Evolutionary conservation across 257 asterid genomes (phyloP).

Genomic region (Nicotiana tabacum): DNA sequence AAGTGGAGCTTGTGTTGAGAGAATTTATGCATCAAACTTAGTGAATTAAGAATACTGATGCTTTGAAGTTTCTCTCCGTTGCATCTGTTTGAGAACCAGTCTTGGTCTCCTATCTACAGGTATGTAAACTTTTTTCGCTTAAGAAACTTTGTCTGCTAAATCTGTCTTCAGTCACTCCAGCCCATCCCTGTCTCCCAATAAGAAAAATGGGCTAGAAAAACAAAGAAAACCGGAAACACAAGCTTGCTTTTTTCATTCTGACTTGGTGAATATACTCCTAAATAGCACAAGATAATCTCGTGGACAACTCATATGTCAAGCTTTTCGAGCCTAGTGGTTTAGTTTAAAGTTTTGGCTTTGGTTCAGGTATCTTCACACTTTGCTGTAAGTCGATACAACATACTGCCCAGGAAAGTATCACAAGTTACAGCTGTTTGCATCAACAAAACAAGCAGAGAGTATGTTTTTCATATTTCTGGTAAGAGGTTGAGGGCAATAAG

Average conservation of each 20-base stretch:
- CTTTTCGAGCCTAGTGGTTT: background rate
- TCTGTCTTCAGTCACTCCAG: background rate
- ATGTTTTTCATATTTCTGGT: background rate
- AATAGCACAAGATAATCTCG: background rate
- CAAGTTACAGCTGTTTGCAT: background rate
- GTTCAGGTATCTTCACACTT: background rate
- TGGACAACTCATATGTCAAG: background rate
- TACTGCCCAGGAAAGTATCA: background rate
- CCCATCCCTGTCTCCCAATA: background rate
- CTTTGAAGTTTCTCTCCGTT: background rate
- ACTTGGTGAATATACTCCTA: background rate
- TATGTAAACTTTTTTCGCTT: background rate
- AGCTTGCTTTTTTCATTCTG: background rate
- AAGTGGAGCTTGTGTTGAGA: constrained; percentile 61
- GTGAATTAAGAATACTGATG: constrained; percentile 9
- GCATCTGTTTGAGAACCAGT: background rate
- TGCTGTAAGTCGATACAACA: background rate
- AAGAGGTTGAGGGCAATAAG: background rate
- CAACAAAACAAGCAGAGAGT: background rate
- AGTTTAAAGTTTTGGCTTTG: background rate
- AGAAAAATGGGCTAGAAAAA: background rate
- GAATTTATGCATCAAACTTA: constrained; percentile 29
- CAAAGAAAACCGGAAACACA: background rate
- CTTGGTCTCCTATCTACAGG: background rate
- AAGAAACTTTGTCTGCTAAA: background rate